Percentiles rank a stretch among this genome's conserved stretches.
Conservation (phyloP, 2,329 filamentous ascomycete genomes). For the Exophiala xenobiotica region DNA sequence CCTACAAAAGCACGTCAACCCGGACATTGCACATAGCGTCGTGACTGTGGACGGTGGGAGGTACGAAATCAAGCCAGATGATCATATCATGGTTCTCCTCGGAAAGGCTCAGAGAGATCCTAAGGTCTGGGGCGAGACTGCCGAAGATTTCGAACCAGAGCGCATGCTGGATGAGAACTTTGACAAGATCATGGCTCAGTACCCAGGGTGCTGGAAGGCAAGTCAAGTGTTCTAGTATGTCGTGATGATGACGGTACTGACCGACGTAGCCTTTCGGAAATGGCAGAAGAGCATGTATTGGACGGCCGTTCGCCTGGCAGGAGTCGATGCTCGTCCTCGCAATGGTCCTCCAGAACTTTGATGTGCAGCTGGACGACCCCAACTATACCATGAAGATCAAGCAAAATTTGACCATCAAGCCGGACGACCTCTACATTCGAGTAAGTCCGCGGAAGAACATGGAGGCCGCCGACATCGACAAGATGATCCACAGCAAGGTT, state of each 20-base stretch:
- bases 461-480: conserved; percentile 42
- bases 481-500: conserved; percentile 30
- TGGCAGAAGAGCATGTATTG: conserved; percentile 68
- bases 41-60: conserved; percentile 58
- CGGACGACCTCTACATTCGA: conserved; percentile 60
- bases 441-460: conserved; percentile 54
- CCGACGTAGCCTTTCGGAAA: conserved; percentile 70
- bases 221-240: neutral
- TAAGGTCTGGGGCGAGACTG: conserved; percentile 63
- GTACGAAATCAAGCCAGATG: conserved; percentile 58
- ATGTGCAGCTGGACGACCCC: conserved; percentile 62
- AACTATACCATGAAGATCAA: conserved; percentile 40
- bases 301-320: conserved; percentile 71
- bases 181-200: conserved; percentile 55
- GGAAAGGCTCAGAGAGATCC: conserved; percentile 61
- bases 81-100: conserved; percentile 53
- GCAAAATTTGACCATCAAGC: conserved; percentile 41
- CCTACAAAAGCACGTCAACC: conserved; percentile 12
- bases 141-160: conserved; percentile 66
- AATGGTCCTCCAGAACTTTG: conserved; percentile 68
- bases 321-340: conserved; percentile 63
- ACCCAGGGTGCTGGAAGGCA: conserved; percentile 15
- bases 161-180: conserved; percentile 67
- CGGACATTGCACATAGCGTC: conserved; percentile 35
- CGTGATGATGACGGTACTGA: neutral